Base-by-base conservation (phyloP, 2,329 filamentous ascomycete genomes). In the Botrytis porri region DNA sequence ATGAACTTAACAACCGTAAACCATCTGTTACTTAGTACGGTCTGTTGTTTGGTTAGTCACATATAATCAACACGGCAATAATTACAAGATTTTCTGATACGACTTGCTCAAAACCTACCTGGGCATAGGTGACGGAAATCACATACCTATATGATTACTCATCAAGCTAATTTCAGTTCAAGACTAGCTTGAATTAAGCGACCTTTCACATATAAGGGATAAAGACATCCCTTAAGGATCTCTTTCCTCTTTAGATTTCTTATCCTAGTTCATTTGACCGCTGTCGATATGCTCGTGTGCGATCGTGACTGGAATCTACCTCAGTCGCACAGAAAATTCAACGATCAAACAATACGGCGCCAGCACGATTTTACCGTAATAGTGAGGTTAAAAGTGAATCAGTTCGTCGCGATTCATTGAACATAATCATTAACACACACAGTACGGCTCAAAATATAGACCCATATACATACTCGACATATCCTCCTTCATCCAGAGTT, bases 401-500 rank as follows among this genome's bases (percentile, higher is more conserved):
- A 0, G 14, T 16, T 29, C 1, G n/a, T 29, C 14, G n/a, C n/a
- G 6, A 54, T 29, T 29, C 2, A 62, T 3, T 41, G 25, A 29
- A 41, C 1, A 62, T 18, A 1, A 62, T n/a, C 3, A 8, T 39
- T 16, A n/a, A 0, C 0, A 25, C 10, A n/a, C n/a, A 0, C 6
- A 16, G 41, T 41, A 29, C 25, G 25, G 22, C 22, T 62, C 6
- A 1, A 16, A 29, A 6, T 8, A 1, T 8, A 35, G 29, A 60
- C 3, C 8, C 3, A 0, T 35, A 29, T 18, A 12, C 35, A 29
- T 18, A 16, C 6, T 8, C 0, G 0, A 7, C 25, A 6, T n/a
- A 3, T 7, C 12, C 4, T 0, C 6, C 16, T 14, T 6, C 7
- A 25, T n/a, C 14, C 4, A 3, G 1, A n/a, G 4, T n/a, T 51